Evolutionary conservation across 2,329 filamentous ascomycete species (phyloP).

Genomic region (Colletotrichum tropicicola): DNA sequence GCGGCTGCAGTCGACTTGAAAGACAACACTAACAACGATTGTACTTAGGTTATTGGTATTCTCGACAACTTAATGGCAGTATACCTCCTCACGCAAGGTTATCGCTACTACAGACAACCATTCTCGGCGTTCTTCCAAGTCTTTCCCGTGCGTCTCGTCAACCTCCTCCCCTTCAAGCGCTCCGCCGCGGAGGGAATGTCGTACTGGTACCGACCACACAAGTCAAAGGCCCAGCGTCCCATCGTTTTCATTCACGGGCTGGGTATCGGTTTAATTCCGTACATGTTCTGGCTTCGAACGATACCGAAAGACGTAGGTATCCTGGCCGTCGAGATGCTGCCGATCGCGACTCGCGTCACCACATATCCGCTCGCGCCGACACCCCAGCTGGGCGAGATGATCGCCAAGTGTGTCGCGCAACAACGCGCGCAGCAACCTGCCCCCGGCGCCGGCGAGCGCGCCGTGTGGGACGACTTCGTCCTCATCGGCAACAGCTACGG

Average conservation of each 20-base stretch:
- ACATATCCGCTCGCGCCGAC: conserved; percentile 48
- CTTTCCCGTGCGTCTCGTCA: conserved; percentile 63
- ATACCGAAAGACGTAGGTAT: conserved; percentile 61
- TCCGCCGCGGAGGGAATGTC: conserved; percentile 58
- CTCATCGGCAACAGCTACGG: conserved; percentile 68
- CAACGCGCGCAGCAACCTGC: conserved; percentile 13
- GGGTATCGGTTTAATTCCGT: conserved; percentile 61
- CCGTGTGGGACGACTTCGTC: conserved; percentile 58
- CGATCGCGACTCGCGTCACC: conserved; percentile 66
- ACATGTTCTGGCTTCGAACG: conserved; percentile 57
- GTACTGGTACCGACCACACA: conserved; percentile 71
- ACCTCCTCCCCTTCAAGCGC: conserved; percentile 50
- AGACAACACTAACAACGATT: too few species aligned
- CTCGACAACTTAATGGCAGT: conserved; percentile 50
- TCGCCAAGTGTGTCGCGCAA: conserved; percentile 21
- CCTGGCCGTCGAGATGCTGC: conserved; percentile 66
- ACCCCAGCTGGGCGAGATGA: conserved; percentile 7
- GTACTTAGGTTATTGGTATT: conserved; percentile 51
- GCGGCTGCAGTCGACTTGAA: too few species aligned
- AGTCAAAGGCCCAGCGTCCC: conserved; percentile 62
- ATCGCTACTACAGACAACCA: conserved; percentile 57
- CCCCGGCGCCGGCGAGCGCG: background rate
- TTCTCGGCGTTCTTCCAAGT: conserved; percentile 51
- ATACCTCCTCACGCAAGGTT: conserved; percentile 41
- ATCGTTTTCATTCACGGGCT: conserved; percentile 72